Evolutionary conservation across 306 rosid species (phyloP).

Genomic region (Medicago arabica): DNA sequence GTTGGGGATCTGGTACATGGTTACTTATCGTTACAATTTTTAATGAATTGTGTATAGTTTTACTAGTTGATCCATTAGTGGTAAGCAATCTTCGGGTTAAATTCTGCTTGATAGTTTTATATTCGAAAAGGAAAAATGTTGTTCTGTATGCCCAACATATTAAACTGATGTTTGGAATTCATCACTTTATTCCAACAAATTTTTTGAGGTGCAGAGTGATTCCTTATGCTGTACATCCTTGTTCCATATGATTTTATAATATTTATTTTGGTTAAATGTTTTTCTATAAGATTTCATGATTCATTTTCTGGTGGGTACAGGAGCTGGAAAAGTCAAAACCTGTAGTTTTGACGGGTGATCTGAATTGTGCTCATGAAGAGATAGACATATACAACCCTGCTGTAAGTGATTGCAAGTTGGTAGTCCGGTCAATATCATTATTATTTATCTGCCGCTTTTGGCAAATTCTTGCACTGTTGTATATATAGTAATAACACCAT

Average conservation of each 20-base stretch:
- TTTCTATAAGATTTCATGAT: constrained; percentile 28
- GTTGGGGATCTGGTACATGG: constrained; percentile 10
- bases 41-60: constrained; percentile 4
- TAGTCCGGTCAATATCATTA: background rate
- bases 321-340: constrained; percentile 95
- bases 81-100: constrained; percentile 10
- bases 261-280: constrained; percentile 14
- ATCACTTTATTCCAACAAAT: constrained; percentile 1
- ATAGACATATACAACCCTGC: constrained; percentile 91
- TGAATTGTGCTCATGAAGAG: constrained; percentile 97
- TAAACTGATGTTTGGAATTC: constrained; percentile 25
- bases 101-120: background rate
- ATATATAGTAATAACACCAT: background rate
- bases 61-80: background rate
- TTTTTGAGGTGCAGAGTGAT: constrained; percentile 17
- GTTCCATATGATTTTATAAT: background rate
- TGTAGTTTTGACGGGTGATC: constrained; percentile 91
- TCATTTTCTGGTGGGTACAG: constrained; percentile 55
- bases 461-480: background rate
- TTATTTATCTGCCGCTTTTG: background rate
- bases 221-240: constrained; percentile 13
- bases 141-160: background rate
- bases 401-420: constrained; percentile 56
- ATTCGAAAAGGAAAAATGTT: constrained; percentile 10
- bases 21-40: constrained; percentile 1